Evolutionary conservation across 768 basidiomycete species (phyloP).

Genomic region (Amanita rimosa): DNA sequence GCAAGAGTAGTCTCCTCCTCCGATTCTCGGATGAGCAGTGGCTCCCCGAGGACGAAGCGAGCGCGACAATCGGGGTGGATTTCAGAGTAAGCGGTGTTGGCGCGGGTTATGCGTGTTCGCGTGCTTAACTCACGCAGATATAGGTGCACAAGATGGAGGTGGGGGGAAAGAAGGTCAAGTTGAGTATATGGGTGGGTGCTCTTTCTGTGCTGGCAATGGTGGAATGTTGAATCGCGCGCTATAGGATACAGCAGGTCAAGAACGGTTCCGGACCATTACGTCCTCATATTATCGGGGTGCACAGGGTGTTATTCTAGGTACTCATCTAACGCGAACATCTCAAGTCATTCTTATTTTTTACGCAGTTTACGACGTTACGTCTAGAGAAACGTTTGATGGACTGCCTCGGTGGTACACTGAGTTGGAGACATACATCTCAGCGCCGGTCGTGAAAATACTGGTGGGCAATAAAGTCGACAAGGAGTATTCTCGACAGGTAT

Average conservation of each 20-base stretch:
- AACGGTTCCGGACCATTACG: conserved; percentile 92
- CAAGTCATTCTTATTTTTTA: background rate
- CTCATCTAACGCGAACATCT: background rate
- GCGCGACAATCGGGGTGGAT: conserved; percentile 78
- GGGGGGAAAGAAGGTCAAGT: conserved; percentile 74
- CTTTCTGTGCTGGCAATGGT: too few relatives aligned
- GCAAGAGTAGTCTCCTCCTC: conserved; percentile 82
- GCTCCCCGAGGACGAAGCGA: conserved; percentile 84
- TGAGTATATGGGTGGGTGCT: conserved; percentile 88
- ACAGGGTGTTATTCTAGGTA: conserved; percentile 72
- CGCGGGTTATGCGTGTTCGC: background rate
- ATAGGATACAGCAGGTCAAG: conserved; percentile 89
- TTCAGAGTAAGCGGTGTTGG: conserved; percentile 49
- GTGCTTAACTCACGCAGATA: conserved; percentile 4
- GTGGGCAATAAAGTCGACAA: conserved; percentile 96
- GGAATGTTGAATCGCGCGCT: too few relatives aligned
- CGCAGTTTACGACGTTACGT: conserved; percentile 90
- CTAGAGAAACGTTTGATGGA: conserved; percentile 86
- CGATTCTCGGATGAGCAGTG: conserved; percentile 98
- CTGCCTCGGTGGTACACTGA: conserved; percentile 91
- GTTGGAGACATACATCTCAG: conserved; percentile 85
- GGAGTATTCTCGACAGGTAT: conserved; percentile 86
- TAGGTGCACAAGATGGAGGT: conserved; percentile 87
- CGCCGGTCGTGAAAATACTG: conserved; percentile 84
- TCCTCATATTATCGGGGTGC: conserved; percentile 90